Evolutionary conservation across 163 green algal species (phyloP), one percentile per base, ranked within the genome.

Genomic region (Scenedesmus sp.): DNA sequence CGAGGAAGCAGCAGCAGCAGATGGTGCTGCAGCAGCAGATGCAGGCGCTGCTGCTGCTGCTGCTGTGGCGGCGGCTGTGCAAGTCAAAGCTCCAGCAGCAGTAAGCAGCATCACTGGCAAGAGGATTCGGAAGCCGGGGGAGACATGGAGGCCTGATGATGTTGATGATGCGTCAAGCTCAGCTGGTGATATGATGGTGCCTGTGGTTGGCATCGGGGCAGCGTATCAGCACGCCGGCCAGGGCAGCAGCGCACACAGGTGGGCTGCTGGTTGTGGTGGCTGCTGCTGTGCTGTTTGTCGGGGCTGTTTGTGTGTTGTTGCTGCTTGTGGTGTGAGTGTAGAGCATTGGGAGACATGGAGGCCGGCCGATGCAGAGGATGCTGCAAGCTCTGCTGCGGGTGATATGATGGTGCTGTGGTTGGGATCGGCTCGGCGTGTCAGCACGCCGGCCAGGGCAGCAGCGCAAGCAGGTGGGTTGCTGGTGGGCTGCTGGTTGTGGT

Each of bases 201-300:
- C 90, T 73, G 90, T 93, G 4, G 7, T 93, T 1, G 90, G 90
- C 46, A 70, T 93, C 7, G 90, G 84, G 20, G 66, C 90, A 55
- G 90, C 84, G 15, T 91, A 83, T 56, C 54, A 81, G 26, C 79
- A 66, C 20, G 89, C 79, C 9, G 55, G 73, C n/a, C 70, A 86
- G 5, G 84, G 52, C 16, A 46, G 56, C 66, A 55, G 73, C 16
- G 46, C 55, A 20, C 4, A 62, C 74, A 86, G 88, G 67, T 66
- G 73, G 23, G 70, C 9, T 23, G 62, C 62, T 73, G 59, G 62
- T 20, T 73, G 10, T 73, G 76, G 76, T 9, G n/a, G 16, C 7
- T 26, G 66, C 34, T 54, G 86, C 62, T 18, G 23, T 66, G 67
- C 20, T 46, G 34, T 46, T 46, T 46, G 34, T 46, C 34, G 34